Conservation (phyloP, 495 filamentous ascomycete genomes). For the Penicillium odoratum region DNA sequence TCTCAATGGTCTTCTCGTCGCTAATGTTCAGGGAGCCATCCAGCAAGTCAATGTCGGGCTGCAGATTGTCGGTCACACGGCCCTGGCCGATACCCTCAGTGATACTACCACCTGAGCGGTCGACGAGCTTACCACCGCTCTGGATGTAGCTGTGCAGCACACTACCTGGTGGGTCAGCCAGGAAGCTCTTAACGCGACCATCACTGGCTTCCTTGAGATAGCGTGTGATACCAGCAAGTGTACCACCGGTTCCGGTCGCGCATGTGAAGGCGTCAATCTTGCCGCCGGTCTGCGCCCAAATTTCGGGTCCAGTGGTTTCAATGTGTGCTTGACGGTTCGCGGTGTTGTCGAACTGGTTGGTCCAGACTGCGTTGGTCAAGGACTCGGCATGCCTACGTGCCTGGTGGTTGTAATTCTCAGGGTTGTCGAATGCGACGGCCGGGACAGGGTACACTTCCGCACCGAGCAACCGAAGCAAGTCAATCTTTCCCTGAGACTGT, state of each 20-base stretch:
- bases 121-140: constrained; percentile 76
- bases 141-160: constrained; percentile 90
- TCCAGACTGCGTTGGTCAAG: constrained; percentile 92
- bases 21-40: constrained; percentile 84
- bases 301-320: constrained; percentile 95
- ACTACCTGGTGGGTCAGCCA: constrained; percentile 90
- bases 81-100: constrained; percentile 98
- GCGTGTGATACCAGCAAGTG: constrained; percentile 83
- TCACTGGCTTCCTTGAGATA: constrained; percentile 84
- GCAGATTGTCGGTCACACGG: constrained; percentile 90
- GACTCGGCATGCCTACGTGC: constrained; percentile 83
- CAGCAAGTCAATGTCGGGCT: constrained; percentile 78
- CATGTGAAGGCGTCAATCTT: constrained; percentile 93
- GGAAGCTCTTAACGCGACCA: constrained; percentile 81
- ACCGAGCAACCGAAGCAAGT: constrained; percentile 84
- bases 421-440: constrained; percentile 93
- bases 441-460: constrained; percentile 99
- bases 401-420: constrained; percentile 97
- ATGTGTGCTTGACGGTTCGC: constrained; percentile 94
- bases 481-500: constrained; percentile 96
- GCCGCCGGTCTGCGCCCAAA: constrained; percentile 91
- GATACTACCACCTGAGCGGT: constrained; percentile 85
- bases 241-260: constrained; percentile 90
- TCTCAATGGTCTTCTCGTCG: constrained; percentile 93
- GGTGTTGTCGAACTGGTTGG: constrained; percentile 96